Percentiles rank a stretch among this genome's conserved stretches.
These are phyloP conservation scores for Rubia balearica DNA, from an alignment of 305 asterid genomes.

Conservation along the genomic window DNA sequence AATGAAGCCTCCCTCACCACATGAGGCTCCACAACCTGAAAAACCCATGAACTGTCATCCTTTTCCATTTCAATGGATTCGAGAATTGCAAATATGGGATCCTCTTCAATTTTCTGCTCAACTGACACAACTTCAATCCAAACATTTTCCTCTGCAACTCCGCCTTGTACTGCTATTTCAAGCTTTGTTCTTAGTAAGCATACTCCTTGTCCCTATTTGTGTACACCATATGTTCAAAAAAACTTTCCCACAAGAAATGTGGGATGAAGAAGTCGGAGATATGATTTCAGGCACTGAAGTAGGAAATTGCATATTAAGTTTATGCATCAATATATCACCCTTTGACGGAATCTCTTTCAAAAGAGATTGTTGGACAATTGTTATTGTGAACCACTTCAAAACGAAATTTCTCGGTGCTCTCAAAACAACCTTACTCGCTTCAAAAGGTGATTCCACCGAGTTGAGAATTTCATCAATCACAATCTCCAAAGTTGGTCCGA, in stretches of 20 bases:
- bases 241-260: constrained; percentile 27
- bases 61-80: constrained; percentile 35
- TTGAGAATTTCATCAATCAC: constrained; percentile 73
- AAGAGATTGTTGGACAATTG: constrained; percentile 89
- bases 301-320: constrained; percentile 75
- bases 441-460: constrained; percentile 88
- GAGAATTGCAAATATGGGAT: constrained; percentile 19
- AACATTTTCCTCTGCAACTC: constrained; percentile 16
- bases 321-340: constrained; percentile 93
- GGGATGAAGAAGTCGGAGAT: constrained; percentile 75
- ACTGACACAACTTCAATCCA: constrained; percentile 27
- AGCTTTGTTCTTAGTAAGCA: not conserved
- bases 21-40: constrained; percentile 21
- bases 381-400: constrained; percentile 88
- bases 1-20: constrained; percentile 20
- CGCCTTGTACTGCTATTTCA: not conserved
- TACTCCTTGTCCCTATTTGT: no score
- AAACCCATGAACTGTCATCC: constrained; percentile 28
- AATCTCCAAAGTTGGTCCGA: constrained; percentile 86
- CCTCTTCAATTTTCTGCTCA: constrained; percentile 14
- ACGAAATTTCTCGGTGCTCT: constrained; percentile 95
- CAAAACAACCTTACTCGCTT: constrained; percentile 90
- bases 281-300: constrained; percentile 96
- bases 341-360: constrained; percentile 94
- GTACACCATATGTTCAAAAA: not conserved